phyloP scores from a whole-genome alignment of 257 asterid genomes.

The Gynochthodes officinalis region DNA sequence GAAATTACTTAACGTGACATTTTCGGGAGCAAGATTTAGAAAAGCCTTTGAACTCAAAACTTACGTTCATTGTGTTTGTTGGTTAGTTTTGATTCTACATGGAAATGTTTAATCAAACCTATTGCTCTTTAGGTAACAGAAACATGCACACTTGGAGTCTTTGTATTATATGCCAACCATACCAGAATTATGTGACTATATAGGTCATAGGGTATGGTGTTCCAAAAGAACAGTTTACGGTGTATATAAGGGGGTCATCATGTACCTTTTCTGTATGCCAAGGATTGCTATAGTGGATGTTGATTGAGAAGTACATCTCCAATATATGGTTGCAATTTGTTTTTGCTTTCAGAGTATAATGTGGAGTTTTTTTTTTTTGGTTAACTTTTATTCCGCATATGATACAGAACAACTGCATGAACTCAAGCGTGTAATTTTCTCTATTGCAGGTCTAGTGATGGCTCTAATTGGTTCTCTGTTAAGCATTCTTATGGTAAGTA shows the following conservation, averaged over 20 bases:
- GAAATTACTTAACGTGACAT: neutral
- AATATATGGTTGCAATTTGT: neutral
- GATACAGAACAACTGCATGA: neutral
- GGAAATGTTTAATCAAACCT: too few species aligned
- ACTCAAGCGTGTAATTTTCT: neutral
- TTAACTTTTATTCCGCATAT: neutral
- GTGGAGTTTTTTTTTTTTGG: neutral
- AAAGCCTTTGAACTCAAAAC: neutral
- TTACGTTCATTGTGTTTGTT: neutral
- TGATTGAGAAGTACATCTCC: neutral
- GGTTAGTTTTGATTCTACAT: neutral
- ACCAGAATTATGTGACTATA: neutral
- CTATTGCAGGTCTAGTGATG: constrained; percentile 73
- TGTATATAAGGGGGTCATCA: neutral
- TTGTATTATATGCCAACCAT: neutral
- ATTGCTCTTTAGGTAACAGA: too few species aligned
- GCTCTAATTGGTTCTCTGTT: constrained; percentile 80
- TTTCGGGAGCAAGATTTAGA: neutral
- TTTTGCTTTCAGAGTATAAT: neutral
- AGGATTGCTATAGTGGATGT: too few species aligned
- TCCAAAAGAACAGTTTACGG: neutral
- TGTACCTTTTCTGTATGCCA: neutral
- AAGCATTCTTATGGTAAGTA: constrained; percentile 72
- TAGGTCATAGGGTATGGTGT: neutral
- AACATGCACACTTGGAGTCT: too few species aligned